Evolutionary conservation across 495 filamentous ascomycete species (phyloP).

Genomic region (Astrothelium subdiscretum): DNA sequence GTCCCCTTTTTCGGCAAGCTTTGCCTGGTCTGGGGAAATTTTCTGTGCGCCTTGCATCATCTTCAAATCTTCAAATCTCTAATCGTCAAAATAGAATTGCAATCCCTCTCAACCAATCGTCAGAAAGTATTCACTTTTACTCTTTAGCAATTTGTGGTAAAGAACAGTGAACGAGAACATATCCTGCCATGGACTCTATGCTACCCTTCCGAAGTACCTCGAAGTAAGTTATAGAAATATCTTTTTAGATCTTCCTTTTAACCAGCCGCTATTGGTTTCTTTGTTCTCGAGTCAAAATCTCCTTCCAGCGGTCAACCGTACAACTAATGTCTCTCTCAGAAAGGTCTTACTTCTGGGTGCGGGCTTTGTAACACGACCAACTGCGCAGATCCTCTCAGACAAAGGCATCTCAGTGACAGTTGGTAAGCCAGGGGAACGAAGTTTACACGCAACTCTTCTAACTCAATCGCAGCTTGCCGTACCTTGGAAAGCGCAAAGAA

Average conservation of each 20-base stretch:
- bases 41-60: neutral
- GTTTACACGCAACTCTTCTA: slow-evolving; percentile 18
- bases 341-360: slow-evolving; percentile 20
- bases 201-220: neutral
- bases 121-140: neutral
- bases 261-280: neutral
- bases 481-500: slow-evolving; percentile 66
- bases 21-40: neutral
- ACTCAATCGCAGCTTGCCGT: slow-evolving; percentile 54
- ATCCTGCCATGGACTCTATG: neutral
- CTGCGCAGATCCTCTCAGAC: slow-evolving; percentile 14
- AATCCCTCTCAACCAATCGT: neutral
- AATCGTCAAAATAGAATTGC: neutral
- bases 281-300: neutral
- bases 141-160: neutral
- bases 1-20: neutral
- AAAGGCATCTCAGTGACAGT: slow-evolving; percentile 17
- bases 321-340: slow-evolving; percentile 1
- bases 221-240: neutral
- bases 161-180: neutral
- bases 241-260: neutral
- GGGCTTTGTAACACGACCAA: slow-evolving; percentile 20
- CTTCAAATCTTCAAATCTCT: neutral
- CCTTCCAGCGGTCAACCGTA: neutral
- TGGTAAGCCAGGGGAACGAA: neutral